Base-by-base conservation (phyloP, 225 moss, liverwort and hornwort species). In the Antitrichia curtipendula region DNA sequence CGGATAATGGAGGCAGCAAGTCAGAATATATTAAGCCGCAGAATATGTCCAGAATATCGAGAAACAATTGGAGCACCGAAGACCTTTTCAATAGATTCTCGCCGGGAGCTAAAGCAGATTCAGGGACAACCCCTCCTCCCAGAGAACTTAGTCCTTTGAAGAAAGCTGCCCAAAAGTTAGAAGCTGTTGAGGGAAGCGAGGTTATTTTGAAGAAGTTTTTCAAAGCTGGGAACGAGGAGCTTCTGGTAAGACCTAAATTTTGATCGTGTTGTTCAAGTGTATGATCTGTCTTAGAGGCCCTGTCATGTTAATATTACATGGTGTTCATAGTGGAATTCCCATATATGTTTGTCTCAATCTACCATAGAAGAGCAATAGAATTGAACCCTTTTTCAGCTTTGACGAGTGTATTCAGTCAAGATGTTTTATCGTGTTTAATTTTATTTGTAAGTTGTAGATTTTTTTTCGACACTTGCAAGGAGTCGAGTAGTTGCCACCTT, bases 161-260 rank as follows among this genome's bases (percentile, higher is more conserved):
- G 84, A 89, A 91, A 87, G 98, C 94, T 84, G 95, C 95, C 28
- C 86, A 90, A 87, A 91, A 86, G 58, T 80, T 98, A 87, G 95
- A 93, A 89, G 87, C 89, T 84, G 90, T 80, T 69, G 97, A 95
- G 77, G 92, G 89, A 82, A 92, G 91, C 34, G 93, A 91, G 84
- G 87, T 94, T 72, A 84, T 97, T 82, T 65, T 95, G 82, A 94
- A 93, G 87, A 95, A 96, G 86, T 92, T 93, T 52, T 89, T 94
- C 82, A 98, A 92, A 91, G 94, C 93, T 86, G 98, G 98, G 86
- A 87, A 87, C 41, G 88, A 94, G 74, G 93, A 95, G 56, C 95
- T 98, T 88, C 91, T 98, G 94, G 98, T 98, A 90, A 84, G 87
- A 49, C 34, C 58, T 31, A 36, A 12, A 38, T 41, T 80, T n/a